These are phyloP conservation scores for Ogataea salicorniae DNA, from an alignment of 805 yeast species.

Conservation along the genomic window DNA sequence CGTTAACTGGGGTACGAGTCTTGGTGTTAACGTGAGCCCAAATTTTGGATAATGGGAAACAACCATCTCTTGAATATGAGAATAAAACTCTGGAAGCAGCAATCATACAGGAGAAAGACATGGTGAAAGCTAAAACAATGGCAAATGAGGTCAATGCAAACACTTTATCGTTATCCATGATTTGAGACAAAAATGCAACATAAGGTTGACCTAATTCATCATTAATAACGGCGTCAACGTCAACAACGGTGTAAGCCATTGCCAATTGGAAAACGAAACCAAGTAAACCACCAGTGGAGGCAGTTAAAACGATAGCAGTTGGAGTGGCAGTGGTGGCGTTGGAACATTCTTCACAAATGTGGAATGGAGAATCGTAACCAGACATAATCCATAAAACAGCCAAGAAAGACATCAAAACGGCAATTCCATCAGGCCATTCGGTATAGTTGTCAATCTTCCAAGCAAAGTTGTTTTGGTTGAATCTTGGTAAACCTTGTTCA, in stretches of 20 bases:
- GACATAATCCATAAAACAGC: slow-evolving; percentile 67
- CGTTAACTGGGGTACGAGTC: slow-evolving; percentile 59
- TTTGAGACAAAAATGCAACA: slow-evolving; percentile 47
- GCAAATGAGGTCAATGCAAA: slow-evolving; percentile 39
- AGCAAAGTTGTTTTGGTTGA: slow-evolving; percentile 41
- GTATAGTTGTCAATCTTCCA: slow-evolving; percentile 53
- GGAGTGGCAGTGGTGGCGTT: slow-evolving; percentile 64
- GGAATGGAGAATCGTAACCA: slow-evolving; percentile 73
- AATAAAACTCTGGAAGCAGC: slow-evolving; percentile 62
- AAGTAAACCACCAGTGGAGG: slow-evolving; percentile 47
- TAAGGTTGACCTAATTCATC: slow-evolving; percentile 57
- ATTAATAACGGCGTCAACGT: slow-evolving; percentile 38
- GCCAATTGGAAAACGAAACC: slow-evolving; percentile 56
- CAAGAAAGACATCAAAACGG: slow-evolving; percentile 49
- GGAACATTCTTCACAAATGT: slow-evolving; percentile 64
- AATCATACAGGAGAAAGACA: slow-evolving; percentile 52
- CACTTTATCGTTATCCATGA: slow-evolving; percentile 37
- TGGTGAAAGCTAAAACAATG: slow-evolving; percentile 37
- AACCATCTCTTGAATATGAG: slow-evolving; percentile 62
- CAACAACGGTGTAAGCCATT: slow-evolving; percentile 55
- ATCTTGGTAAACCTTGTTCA: slow-evolving; percentile 36
- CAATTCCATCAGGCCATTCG: slow-evolving; percentile 58
- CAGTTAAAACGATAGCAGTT: slow-evolving; percentile 54
- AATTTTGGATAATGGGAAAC: slow-evolving; percentile 50
- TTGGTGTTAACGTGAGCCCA: slow-evolving; percentile 44